Conservation (phyloP, 139 green algal genomes). For the Chlorella sp. region DNA sequence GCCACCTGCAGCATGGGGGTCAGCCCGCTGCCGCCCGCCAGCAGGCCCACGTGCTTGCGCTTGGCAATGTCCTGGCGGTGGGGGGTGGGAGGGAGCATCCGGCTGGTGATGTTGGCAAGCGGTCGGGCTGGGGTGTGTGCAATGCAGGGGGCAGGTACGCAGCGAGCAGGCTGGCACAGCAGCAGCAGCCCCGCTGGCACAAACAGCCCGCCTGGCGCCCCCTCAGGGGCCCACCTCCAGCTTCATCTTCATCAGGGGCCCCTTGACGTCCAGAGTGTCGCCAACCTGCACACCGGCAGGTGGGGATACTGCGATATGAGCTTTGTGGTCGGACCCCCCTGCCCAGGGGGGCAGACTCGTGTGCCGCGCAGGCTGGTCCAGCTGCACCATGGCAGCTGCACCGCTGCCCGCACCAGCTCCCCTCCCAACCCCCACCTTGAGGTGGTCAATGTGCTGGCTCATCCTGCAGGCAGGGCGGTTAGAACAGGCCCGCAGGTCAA, state of each 20-base stretch:
- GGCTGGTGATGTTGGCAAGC: too few relatives aligned
- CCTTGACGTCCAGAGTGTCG: constrained; percentile 8
- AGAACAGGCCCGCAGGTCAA: too few relatives aligned
- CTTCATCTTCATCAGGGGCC: constrained; percentile 30
- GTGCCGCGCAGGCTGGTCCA: too few relatives aligned
- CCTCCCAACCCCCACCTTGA: constrained; percentile 33
- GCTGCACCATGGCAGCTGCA: background rate
- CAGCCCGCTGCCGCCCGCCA: constrained; percentile 75
- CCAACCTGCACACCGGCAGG: background rate
- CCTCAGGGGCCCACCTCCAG: constrained; percentile 33
- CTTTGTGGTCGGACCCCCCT: too few relatives aligned
- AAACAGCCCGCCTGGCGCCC: too few relatives aligned
- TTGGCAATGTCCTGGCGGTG: constrained; percentile 53
- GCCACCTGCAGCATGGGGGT: constrained; percentile 75
- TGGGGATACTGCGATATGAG: too few relatives aligned
- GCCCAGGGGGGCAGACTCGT: too few relatives aligned
- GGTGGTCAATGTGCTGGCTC: constrained; percentile 25
- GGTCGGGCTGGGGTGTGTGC: too few relatives aligned
- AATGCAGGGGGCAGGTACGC: too few relatives aligned
- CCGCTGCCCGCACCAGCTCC: background rate
- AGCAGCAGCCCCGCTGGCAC: too few relatives aligned
- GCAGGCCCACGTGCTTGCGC: constrained; percentile 75
- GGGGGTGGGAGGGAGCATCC: too few relatives aligned
- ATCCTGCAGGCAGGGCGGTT: background rate
- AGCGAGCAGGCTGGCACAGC: too few relatives aligned